Conservation (phyloP, 2,329 filamentous ascomycete species). For the Erysiphe neolycopersici region DNA sequence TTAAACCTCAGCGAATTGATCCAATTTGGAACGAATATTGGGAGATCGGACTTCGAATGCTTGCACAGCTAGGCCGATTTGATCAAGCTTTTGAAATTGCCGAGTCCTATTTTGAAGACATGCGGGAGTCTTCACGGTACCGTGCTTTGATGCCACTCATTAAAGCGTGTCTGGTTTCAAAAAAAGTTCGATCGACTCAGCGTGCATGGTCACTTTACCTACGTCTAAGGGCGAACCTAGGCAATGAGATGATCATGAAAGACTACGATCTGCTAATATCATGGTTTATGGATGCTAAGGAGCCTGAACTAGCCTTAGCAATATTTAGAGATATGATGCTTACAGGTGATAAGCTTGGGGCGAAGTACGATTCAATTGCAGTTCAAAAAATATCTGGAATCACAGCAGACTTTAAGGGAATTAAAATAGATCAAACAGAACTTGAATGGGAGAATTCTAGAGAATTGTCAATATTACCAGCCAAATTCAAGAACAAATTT, state of each 20-base stretch:
- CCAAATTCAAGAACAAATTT: slow-evolving; percentile 38
- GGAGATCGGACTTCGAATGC: slow-evolving; percentile 40
- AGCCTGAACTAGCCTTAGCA: slow-evolving; percentile 39
- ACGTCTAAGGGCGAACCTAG: slow-evolving; percentile 32
- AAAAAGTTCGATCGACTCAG: slow-evolving; percentile 20
- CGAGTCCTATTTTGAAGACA: slow-evolving; percentile 22
- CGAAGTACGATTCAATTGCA: slow-evolving; percentile 7
- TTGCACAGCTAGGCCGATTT: slow-evolving; percentile 28
- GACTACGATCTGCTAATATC: slow-evolving; percentile 55
- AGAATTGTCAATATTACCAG: slow-evolving; percentile 22
- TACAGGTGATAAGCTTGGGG: slow-evolving; percentile 3
- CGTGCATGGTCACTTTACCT: slow-evolving; percentile 43
- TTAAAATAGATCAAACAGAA: slow-evolving; percentile 10
- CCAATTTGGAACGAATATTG: slow-evolving; percentile 20
- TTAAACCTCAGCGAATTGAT: slow-evolving; percentile 10
- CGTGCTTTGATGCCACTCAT: slow-evolving; percentile 43
- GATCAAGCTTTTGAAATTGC: slow-evolving; percentile 29
- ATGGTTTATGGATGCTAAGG: slow-evolving; percentile 38
- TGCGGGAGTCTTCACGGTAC: slow-evolving; percentile 19
- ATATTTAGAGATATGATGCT: slow-evolving; percentile 77
- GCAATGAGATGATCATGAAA: slow-evolving; percentile 32
- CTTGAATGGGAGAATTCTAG: slow-evolving; percentile 12
- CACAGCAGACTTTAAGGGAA: slow-evolving; percentile 2
- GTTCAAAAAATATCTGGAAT: slow-evolving; percentile 4
- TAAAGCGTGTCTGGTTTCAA: slow-evolving; percentile 26